Base-by-base conservation (phyloP, 108 stramenopile genomes). In the Heterococcus sp. region DNA sequence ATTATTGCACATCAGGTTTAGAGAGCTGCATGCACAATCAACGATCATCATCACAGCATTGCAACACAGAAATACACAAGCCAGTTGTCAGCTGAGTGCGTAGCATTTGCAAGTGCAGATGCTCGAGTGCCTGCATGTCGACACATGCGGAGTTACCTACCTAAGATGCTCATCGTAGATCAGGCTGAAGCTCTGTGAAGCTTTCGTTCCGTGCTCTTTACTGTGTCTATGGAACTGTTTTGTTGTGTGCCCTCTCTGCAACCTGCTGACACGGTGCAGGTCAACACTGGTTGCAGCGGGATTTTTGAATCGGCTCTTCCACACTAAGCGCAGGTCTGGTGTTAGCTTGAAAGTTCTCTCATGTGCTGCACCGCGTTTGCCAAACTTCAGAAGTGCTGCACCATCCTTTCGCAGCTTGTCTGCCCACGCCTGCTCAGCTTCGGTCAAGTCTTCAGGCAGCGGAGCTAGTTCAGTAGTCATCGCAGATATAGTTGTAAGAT, bases 241-340 rank as follows among this genome's bases (percentile, higher is more conserved):
- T 36, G 75, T 76, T 26, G 28, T 65, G 67, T 76, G 75, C 26
- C 75, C 75, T 33, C 36, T 76, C 38, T 76, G 75, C n/a, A 76
- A 66, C 2, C 75, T 65, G 75, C 67, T 66, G 5, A 76, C 63
- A 38, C 75, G 66, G 26, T 65, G 67, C n/a, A 76, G 31, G 40
- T 76, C 75, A 8, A 76, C 37, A 66, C 39, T 65, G 3, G 40
- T 76, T 66, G 36, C 37, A 2, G 75, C 66, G 21, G 75, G 8
- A 1, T 76, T 76, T 68, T 8, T 58, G 46, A 58, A 58, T 21
- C 14, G 8, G 46, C 46, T 58, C 8, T 58, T 21, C 46, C 46
- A 58, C 21, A 58, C 46, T 21, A 58, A 21, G 46, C 46, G 46
- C 14, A 14, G 46, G 46, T 58, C 46, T 58, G 46, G 46, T 8